These are phyloP conservation scores for Xanthoconium separans DNA, from an alignment of 1,284 basidiomycete genomes.

Conservation along the genomic window DNA sequence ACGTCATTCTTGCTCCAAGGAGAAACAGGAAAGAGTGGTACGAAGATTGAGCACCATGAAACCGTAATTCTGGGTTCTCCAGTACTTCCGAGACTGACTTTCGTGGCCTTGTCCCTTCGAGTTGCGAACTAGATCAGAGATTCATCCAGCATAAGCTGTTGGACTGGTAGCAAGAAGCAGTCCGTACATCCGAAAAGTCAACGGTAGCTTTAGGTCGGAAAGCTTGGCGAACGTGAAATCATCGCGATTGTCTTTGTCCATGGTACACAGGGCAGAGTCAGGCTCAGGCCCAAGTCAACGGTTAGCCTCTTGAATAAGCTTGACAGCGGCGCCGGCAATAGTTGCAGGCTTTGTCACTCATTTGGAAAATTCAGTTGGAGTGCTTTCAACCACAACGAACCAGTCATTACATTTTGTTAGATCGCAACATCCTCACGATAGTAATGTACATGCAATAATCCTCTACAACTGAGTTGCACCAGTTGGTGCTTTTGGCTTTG, in stretches of 20 bases:
- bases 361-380: constrained; percentile 1
- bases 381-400: not conserved
- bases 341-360: not conserved
- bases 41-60: constrained; percentile 78
- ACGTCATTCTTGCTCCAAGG: constrained; percentile 22
- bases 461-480: constrained; percentile 21
- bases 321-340: not conserved
- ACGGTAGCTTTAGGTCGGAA: constrained; percentile 80
- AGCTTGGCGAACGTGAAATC: constrained; percentile 91
- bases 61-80: constrained; percentile 74
- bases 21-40: constrained; percentile 38
- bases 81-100: constrained; percentile 73
- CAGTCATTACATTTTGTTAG: not conserved
- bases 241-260: constrained; percentile 77
- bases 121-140: constrained; percentile 60
- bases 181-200: constrained; percentile 85
- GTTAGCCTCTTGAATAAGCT: not conserved
- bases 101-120: constrained; percentile 76
- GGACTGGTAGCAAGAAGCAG: constrained; percentile 2
- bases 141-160: constrained; percentile 8
- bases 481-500: constrained; percentile 25
- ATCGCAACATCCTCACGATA: not conserved
- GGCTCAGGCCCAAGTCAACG: too few relatives aligned
- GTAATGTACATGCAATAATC: constrained; percentile 21
- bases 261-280: constrained; percentile 22